These are phyloP conservation scores for Orbilia blumenaviensis DNA, from an alignment of 2,329 filamentous ascomycete species.

Conservation along the genomic window DNA sequence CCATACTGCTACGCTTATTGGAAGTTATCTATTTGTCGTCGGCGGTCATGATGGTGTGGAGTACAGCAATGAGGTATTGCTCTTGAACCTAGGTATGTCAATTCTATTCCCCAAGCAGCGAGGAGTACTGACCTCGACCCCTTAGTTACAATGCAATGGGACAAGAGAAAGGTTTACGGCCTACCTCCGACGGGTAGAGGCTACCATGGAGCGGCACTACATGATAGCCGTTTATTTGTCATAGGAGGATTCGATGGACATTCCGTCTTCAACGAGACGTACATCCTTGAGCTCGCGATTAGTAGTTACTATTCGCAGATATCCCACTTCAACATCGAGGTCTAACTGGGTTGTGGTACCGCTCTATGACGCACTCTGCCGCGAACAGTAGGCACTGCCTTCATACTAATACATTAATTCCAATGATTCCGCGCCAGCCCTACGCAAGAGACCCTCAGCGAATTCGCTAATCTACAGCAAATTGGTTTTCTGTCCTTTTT, in stretches of 20 bases:
- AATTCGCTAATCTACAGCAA: conserved; percentile 42
- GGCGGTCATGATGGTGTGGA: conserved; percentile 76
- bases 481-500: too few relatives aligned
- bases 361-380: conserved; percentile 48
- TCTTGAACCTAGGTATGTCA: conserved; percentile 68
- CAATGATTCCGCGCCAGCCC: background rate
- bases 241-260: conserved; percentile 73
- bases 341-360: conserved; percentile 61
- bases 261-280: conserved; percentile 74
- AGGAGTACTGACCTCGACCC: background rate
- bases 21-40: conserved; percentile 75
- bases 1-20: conserved; percentile 75
- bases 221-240: conserved; percentile 72
- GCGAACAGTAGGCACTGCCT: conserved; percentile 58
- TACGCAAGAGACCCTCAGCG: conserved; percentile 7
- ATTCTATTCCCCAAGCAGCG: background rate
- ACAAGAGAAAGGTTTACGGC: conserved; percentile 72
- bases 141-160: conserved; percentile 76
- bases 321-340: conserved; percentile 75
- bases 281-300: conserved; percentile 73
- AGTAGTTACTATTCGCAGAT: conserved; percentile 79
- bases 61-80: conserved; percentile 74
- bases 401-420: conserved; percentile 36
- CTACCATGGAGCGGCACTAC: conserved; percentile 73
- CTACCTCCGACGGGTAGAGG: conserved; percentile 71